Evolutionary conservation across 2,329 filamentous ascomycete genomes (phyloP).

Genomic region (Diaporthe longicolla): DNA sequence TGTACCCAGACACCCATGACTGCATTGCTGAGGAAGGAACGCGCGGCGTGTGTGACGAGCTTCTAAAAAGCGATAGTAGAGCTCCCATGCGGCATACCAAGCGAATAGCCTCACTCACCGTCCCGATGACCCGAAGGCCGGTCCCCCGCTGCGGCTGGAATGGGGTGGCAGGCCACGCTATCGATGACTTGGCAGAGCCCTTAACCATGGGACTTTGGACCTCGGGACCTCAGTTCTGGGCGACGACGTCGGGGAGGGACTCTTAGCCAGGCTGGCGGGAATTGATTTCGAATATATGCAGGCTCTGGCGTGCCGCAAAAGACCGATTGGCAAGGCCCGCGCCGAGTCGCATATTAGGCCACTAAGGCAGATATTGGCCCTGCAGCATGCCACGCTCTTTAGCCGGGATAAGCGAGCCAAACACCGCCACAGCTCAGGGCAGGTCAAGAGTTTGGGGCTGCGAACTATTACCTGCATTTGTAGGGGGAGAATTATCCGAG

Average conservation of each 20-base stretch:
- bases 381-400: slow-evolving; percentile 1
- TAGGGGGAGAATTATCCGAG: not conserved
- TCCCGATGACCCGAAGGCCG: slow-evolving; percentile 21
- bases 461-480: slow-evolving; percentile 2
- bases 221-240: slow-evolving; percentile 9
- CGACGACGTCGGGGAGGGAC: not conserved
- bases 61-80: not conserved
- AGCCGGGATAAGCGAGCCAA: slow-evolving; percentile 20
- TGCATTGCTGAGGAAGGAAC: slow-evolving; percentile 16
- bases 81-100: slow-evolving; percentile 3
- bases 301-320: slow-evolving; percentile 18
- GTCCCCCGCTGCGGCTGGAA: not conserved
- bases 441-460: not conserved
- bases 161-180: slow-evolving; percentile 1
- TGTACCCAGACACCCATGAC: not conserved
- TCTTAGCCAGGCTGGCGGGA: slow-evolving; percentile 14
- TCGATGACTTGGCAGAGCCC: slow-evolving; percentile 13
- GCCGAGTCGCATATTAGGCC: slow-evolving; percentile 22
- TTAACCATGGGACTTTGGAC: not conserved
- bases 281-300: slow-evolving; percentile 20
- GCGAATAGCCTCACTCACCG: slow-evolving; percentile 20
- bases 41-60: slow-evolving; percentile 2
- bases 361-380: not conserved
- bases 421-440: not conserved
- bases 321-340: slow-evolving; percentile 10